phyloP scores from a whole-genome alignment of 768 basidiomycete species.

The Pholiota conissans region DNA sequence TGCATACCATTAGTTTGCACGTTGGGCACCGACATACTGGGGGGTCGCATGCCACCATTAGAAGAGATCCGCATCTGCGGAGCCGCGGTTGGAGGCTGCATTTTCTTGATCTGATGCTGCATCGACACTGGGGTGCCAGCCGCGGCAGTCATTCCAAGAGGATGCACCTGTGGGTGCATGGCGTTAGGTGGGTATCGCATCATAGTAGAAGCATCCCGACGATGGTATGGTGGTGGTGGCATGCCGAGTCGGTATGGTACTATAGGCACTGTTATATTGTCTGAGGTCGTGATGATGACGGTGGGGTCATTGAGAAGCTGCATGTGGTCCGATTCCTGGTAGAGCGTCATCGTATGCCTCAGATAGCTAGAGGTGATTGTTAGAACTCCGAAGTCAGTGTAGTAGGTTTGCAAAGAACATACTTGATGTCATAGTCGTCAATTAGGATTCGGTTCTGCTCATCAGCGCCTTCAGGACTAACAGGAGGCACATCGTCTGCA shows the following conservation, averaged over 20 bases:
- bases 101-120: conserved; percentile 60
- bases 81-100: conserved; percentile 53
- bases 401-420: conserved; percentile 16
- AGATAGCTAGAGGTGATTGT: conserved; percentile 42
- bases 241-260: conserved; percentile 51
- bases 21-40: conserved; percentile 34
- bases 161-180: conserved; percentile 35
- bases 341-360: conserved; percentile 53
- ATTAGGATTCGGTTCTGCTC: conserved; percentile 70
- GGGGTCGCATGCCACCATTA: conserved; percentile 54
- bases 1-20: conserved; percentile 26
- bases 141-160: conserved; percentile 45
- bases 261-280: conserved; percentile 51
- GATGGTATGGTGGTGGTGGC: conserved; percentile 30
- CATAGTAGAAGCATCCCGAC: conserved; percentile 11
- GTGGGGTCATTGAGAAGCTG: conserved; percentile 51
- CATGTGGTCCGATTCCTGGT: conserved; percentile 56
- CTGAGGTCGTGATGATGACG: conserved; percentile 39
- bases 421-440: conserved; percentile 68
- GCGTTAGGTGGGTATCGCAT: conserved; percentile 28
- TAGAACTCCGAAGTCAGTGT: conserved; percentile 12
- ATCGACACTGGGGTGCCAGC: conserved; percentile 60
- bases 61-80: conserved; percentile 66
- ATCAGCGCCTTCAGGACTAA: conserved; percentile 59
- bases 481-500: conserved; percentile 55